Percentiles rank a stretch among this genome's conserved stretches.
Conservation (phyloP, 805 yeast genomes). For the Barnettozyma siamensis region DNA sequence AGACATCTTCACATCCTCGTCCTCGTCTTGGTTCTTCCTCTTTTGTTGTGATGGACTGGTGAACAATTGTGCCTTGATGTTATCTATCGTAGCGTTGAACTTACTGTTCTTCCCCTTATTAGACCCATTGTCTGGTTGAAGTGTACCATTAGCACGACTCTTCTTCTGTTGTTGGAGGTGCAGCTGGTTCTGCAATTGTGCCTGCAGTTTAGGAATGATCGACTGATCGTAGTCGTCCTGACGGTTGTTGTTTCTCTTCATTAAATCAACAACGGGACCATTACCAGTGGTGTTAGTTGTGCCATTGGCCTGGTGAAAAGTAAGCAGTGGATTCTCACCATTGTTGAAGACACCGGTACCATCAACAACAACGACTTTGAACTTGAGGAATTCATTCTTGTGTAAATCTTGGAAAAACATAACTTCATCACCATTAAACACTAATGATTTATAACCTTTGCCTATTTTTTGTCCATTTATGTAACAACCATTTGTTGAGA, state of each 20-base stretch:
- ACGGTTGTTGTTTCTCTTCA: not conserved
- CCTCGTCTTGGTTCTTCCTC: not conserved
- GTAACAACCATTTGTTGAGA: constrained; percentile 73
- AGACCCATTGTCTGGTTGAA: not conserved
- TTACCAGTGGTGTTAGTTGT: no score
- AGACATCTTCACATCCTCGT: not conserved
- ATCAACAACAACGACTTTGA: constrained; percentile 47
- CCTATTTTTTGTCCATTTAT: constrained; percentile 57
- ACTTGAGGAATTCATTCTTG: constrained; percentile 47
- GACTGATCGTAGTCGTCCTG: constrained; percentile 17
- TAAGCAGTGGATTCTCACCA: constrained; percentile 26
- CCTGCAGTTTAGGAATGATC: constrained; percentile 7
- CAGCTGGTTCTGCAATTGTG: not conserved
- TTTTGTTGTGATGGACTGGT: not conserved
- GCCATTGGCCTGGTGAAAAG: not conserved
- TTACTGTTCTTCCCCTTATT: not conserved
- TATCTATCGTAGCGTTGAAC: not conserved
- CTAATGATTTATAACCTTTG: constrained; percentile 52
- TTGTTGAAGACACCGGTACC: constrained; percentile 58
- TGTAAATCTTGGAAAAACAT: constrained; percentile 59
- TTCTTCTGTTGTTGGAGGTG: not conserved
- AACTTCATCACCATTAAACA: constrained; percentile 61
- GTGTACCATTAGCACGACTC: no score
- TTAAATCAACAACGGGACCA: no score
- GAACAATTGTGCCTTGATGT: constrained; percentile 1